phyloP scores from a whole-genome alignment of 2,329 filamentous ascomycete genomes.

The Sporothrix globosa region DNA sequence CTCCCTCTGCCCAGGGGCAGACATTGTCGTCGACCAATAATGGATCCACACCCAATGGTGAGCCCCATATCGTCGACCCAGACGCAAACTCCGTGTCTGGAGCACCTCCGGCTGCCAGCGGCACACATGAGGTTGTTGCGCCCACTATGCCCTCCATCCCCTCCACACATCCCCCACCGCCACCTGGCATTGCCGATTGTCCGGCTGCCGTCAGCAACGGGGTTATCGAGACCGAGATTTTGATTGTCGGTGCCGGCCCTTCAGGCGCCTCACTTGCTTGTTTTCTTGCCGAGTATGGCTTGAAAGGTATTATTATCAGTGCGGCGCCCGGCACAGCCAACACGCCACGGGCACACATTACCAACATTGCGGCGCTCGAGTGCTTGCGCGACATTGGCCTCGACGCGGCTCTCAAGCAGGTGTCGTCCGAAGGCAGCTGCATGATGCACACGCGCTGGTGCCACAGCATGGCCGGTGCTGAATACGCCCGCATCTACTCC shows the following conservation, averaged over 20 bases:
- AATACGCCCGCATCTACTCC: constrained; percentile 54
- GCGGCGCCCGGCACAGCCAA: constrained; percentile 54
- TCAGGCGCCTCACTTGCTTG: constrained; percentile 59
- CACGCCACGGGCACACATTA: constrained; percentile 64
- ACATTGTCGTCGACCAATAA: not conserved
- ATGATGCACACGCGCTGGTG: constrained; percentile 59
- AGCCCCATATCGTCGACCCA: not conserved
- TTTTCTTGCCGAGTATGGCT: constrained; percentile 56
- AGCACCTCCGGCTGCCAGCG: not conserved
- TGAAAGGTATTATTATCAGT: constrained; percentile 59
- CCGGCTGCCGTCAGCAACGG: not conserved
- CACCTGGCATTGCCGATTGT: not conserved
- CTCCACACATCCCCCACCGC: not conserved
- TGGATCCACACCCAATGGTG: not conserved
- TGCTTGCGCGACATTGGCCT: constrained; percentile 57
- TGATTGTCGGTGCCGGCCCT: constrained; percentile 58
- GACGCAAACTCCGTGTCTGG: not conserved
- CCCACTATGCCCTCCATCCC: not conserved
- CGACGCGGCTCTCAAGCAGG: constrained; percentile 47
- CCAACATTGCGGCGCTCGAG: constrained; percentile 55
- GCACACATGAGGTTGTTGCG: not conserved
- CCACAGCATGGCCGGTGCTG: constrained; percentile 56
- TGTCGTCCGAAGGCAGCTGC: constrained; percentile 46
- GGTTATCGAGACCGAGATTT: constrained; percentile 48
- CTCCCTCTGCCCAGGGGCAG: not conserved